Percentiles rank a stretch among this genome's conserved stretches.
Conservation (phyloP, 148 eudicot species). For the Gaultheria prostrata region DNA sequence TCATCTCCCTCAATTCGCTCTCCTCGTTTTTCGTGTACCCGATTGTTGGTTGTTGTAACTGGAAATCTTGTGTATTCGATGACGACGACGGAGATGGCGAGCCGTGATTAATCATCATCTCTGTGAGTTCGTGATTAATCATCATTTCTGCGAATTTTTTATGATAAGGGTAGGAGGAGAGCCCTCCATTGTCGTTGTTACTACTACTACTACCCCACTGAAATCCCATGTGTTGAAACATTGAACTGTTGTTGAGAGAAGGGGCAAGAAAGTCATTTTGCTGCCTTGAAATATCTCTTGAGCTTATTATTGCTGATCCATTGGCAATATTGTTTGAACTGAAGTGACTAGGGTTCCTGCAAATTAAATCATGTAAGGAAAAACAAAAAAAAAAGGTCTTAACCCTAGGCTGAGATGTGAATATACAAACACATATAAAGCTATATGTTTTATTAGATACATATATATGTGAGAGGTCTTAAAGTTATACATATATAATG, state of each 20-base stretch:
- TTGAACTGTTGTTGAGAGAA: conserved; percentile 24
- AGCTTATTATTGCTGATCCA: conserved; percentile 21
- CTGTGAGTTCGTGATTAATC: conserved; percentile 30
- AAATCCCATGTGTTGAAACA: conserved; percentile 52
- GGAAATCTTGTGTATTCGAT: conserved; percentile 28
- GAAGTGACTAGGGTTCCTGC: conserved; percentile 41
- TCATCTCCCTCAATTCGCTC: conserved; percentile 14
- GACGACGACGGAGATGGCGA: conserved; percentile 22
- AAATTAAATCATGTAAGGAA: conserved; percentile 8
- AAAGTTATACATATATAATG: background rate
- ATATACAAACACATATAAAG: background rate
- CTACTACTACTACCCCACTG: conserved; percentile 24
- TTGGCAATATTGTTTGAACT: conserved; percentile 22
- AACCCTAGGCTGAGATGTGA: background rate
- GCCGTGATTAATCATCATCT: conserved; percentile 33
- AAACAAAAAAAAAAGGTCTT: no score
- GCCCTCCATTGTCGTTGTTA: conserved; percentile 31
- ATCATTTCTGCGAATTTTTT: conserved; percentile 42
- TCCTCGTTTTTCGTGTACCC: conserved; percentile 26
- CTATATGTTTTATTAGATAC: background rate
- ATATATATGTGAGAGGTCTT: background rate
- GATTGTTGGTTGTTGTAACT: conserved; percentile 9
- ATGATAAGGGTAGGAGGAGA: conserved; percentile 21
- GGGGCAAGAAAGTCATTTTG: conserved; percentile 25
- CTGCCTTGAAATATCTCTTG: conserved; percentile 18